Conservation (phyloP, 148 eudicot genomes). For the Heliosperma pusillum region DNA sequence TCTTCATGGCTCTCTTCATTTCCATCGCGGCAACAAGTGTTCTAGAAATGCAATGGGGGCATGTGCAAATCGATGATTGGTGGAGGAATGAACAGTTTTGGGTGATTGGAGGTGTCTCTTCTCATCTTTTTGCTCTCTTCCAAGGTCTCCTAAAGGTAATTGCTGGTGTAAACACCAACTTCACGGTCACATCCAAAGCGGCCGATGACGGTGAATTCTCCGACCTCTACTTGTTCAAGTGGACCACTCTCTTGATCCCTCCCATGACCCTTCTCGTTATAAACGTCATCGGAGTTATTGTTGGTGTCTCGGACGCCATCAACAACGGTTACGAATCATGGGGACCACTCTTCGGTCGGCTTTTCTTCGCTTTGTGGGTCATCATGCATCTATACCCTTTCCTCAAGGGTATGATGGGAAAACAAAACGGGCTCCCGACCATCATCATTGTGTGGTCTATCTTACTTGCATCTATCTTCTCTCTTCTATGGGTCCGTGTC, state of each 20-base stretch:
- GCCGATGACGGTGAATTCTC: constrained; percentile 86
- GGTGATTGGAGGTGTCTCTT: constrained; percentile 94
- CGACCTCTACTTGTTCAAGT: constrained; percentile 86
- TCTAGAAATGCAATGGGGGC: constrained; percentile 97
- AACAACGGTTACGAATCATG: constrained; percentile 86
- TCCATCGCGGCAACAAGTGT: constrained; percentile 85
- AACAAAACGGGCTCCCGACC: constrained; percentile 66
- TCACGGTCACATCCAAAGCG: constrained; percentile 93
- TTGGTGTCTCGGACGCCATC: constrained; percentile 85
- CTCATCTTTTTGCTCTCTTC: constrained; percentile 92
- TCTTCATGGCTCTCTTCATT: constrained; percentile 86
- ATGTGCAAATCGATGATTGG: constrained; percentile 77
- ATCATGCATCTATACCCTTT: constrained; percentile 93
- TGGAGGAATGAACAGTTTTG: constrained; percentile 99
- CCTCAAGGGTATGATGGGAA: constrained; percentile 93
- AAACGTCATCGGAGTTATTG: constrained; percentile 77
- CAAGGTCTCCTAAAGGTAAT: constrained; percentile 96
- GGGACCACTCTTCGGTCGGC: constrained; percentile 82
- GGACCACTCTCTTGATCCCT: constrained; percentile 86
- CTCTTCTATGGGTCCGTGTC: constrained; percentile 87
- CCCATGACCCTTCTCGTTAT: constrained; percentile 75
- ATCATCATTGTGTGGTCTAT: constrained; percentile 90
- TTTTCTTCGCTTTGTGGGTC: constrained; percentile 94
- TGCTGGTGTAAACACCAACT: constrained; percentile 94
- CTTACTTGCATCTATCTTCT: constrained; percentile 79